phyloP scores from a whole-genome alignment of 148 eudicot genomes.

The Camellia sinensis region DNA sequence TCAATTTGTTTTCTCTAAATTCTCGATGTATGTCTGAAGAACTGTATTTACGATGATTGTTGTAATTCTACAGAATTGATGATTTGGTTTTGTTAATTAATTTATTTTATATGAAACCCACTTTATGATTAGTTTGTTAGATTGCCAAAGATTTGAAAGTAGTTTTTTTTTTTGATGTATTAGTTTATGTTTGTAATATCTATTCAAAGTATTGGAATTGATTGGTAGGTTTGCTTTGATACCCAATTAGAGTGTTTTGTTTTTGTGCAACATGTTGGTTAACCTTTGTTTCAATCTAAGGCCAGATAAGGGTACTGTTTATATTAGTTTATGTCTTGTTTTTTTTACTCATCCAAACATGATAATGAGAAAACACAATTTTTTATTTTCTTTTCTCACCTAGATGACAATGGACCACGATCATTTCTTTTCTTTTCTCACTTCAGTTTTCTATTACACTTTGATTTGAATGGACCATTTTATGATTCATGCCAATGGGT shows the following conservation, averaged over 20 bases:
- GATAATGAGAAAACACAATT: not conserved
- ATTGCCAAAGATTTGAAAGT: too few species aligned
- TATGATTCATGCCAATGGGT: conserved; percentile 22
- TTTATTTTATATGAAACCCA: not conserved
- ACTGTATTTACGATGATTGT: not conserved
- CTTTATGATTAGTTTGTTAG: not conserved
- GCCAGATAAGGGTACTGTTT: not conserved
- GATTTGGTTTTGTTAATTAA: not conserved
- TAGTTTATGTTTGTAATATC: not conserved
- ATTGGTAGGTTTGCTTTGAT: not conserved
- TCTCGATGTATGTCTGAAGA: too few species aligned
- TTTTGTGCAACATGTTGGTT: not conserved
- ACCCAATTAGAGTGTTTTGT: not conserved
- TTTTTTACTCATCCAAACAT: not conserved
- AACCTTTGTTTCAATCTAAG: not conserved
- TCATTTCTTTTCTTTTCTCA: not conserved
- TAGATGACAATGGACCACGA: too few species aligned
- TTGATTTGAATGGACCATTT: conserved; percentile 19
- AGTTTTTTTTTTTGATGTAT: not conserved
- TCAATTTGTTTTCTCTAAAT: not conserved
- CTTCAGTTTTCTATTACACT: not conserved
- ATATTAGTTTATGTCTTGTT: not conserved
- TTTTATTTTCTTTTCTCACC: not conserved
- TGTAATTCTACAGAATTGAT: not conserved
- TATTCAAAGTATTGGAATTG: not conserved